A percentile compares a stretch with the other conserved stretches of the same genome.
phyloP scores from a whole-genome alignment of 352 stramenopile species.

The Phytopythium chamaehyphon region DNA sequence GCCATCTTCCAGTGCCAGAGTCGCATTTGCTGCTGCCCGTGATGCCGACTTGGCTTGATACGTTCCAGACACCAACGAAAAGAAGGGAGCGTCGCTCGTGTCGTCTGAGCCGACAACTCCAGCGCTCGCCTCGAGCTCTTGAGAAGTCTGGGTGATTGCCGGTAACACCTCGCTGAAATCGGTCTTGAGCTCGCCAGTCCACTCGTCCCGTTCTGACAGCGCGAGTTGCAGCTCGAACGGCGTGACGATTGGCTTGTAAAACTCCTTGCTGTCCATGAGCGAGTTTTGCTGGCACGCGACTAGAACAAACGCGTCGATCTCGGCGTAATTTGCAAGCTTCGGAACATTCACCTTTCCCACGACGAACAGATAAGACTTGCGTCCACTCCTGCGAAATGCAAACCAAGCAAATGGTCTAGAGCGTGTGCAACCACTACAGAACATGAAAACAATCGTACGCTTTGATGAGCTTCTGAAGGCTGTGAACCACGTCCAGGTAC shows the following conservation, averaged over 20 bases:
- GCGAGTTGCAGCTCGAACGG: conserved; percentile 94
- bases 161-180: conserved; percentile 82
- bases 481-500: conserved; percentile 91
- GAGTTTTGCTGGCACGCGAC: conserved; percentile 95
- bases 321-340: conserved; percentile 97
- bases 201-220: conserved; percentile 82
- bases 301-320: conserved; percentile 97
- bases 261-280: conserved; percentile 91
- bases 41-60: conserved; percentile 48
- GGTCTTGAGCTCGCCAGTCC: conserved; percentile 84
- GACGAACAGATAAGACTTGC: conserved; percentile 95
- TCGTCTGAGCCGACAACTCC: conserved; percentile 16
- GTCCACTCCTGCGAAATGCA: conserved; percentile 63
- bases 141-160: conserved; percentile 32
- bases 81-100: conserved; percentile 69
- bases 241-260: conserved; percentile 92
- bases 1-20: conserved; percentile 17
- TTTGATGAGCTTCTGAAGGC: conserved; percentile 85
- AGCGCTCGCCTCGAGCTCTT: conserved; percentile 25
- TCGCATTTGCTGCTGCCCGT: conserved; percentile 8
- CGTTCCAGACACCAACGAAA: conserved; percentile 75
- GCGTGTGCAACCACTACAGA: not conserved
- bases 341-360: conserved; percentile 97
- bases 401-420: not conserved
- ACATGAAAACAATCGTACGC: conserved; percentile 32